phyloP scores from a whole-genome alignment of 2,329 filamentous ascomycete genomes.

The Claviceps humidiphila region DNA sequence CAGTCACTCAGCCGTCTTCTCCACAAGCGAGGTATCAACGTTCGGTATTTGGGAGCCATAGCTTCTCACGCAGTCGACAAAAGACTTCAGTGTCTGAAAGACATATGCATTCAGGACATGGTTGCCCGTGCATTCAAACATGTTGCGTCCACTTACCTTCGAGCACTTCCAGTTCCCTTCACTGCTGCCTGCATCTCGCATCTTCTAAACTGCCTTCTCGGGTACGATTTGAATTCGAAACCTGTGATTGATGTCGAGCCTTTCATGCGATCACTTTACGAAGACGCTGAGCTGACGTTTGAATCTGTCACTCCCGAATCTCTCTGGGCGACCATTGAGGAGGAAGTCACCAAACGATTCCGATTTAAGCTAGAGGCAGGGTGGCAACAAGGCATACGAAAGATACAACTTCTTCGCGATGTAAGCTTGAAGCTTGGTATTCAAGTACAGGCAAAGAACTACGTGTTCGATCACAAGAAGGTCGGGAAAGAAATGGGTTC shows the following conservation, averaged over 20 bases:
- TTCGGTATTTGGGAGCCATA: slow-evolving; percentile 85
- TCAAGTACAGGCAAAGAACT: slow-evolving; percentile 63
- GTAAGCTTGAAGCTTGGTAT: slow-evolving; percentile 79
- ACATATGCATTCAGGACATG: slow-evolving; percentile 81
- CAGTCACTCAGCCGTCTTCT: slow-evolving; percentile 75
- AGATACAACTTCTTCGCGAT: slow-evolving; percentile 78
- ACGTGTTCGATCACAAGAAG: slow-evolving; percentile 20
- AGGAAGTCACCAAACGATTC: slow-evolving; percentile 62
- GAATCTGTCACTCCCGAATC: slow-evolving; percentile 63
- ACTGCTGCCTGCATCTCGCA: slow-evolving; percentile 71
- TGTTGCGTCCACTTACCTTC: slow-evolving; percentile 64
- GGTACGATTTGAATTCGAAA: slow-evolving; percentile 59
- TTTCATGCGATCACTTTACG: slow-evolving; percentile 60
- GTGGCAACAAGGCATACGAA: slow-evolving; percentile 56
- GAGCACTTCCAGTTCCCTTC: slow-evolving; percentile 65
- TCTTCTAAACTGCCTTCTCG: slow-evolving; percentile 85
- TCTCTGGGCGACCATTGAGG: slow-evolving; percentile 55
- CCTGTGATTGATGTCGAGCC: slow-evolving; percentile 68
- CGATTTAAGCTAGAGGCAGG: slow-evolving; percentile 56
- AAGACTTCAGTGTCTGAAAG: slow-evolving; percentile 63
- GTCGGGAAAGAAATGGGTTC: slow-evolving; percentile 18
- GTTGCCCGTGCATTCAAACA: slow-evolving; percentile 94
- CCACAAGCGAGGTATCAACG: slow-evolving; percentile 95
- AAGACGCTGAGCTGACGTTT: slow-evolving; percentile 71
- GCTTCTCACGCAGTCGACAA: slow-evolving; percentile 56